A percentile compares a stretch with the other conserved stretches of the same genome.
Evolutionary conservation across 2,329 filamentous ascomycete species (phyloP).

Genomic region (Ramichloridium luteum): DNA sequence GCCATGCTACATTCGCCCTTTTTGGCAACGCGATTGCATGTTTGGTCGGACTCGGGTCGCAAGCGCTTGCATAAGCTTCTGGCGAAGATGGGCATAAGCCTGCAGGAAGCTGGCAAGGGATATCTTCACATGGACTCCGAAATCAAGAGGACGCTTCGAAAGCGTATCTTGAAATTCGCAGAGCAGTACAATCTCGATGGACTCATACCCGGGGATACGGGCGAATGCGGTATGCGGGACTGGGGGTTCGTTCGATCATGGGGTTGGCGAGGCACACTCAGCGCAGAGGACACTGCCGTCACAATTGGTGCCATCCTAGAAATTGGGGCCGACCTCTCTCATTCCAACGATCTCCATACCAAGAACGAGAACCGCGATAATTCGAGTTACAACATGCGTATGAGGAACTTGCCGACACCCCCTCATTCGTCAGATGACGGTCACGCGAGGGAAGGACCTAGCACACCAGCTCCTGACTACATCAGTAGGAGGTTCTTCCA

Average conservation of each 20-base stretch:
- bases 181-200: slow-evolving; percentile 89
- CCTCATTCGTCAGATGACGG: slow-evolving; percentile 23
- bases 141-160: slow-evolving; percentile 73
- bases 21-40: slow-evolving; percentile 77
- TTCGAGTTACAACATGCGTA: slow-evolving; percentile 19
- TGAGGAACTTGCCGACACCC: slow-evolving; percentile 22
- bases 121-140: slow-evolving; percentile 99
- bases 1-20: slow-evolving; percentile 98
- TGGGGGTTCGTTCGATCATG: slow-evolving; percentile 97
- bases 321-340: slow-evolving; percentile 46
- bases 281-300: slow-evolving; percentile 86
- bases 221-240: slow-evolving; percentile 62
- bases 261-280: slow-evolving; percentile 93
- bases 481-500: slow-evolving; percentile 44
- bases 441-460: slow-evolving; percentile 13
- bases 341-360: slow-evolving; percentile 9
- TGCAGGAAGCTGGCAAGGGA: slow-evolving; percentile 86
- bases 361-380: slow-evolving; percentile 8
- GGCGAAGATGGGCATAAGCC: slow-evolving; percentile 93
- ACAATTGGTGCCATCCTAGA: slow-evolving; percentile 86
- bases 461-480: slow-evolving; percentile 29
- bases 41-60: slow-evolving; percentile 82
- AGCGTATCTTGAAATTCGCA: slow-evolving; percentile 80
- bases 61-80: slow-evolving; percentile 87
- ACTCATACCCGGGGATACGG: slow-evolving; percentile 67